Evolutionary conservation across 2,329 filamentous ascomycete species (phyloP).

Genomic region (Fusarium albidum): DNA sequence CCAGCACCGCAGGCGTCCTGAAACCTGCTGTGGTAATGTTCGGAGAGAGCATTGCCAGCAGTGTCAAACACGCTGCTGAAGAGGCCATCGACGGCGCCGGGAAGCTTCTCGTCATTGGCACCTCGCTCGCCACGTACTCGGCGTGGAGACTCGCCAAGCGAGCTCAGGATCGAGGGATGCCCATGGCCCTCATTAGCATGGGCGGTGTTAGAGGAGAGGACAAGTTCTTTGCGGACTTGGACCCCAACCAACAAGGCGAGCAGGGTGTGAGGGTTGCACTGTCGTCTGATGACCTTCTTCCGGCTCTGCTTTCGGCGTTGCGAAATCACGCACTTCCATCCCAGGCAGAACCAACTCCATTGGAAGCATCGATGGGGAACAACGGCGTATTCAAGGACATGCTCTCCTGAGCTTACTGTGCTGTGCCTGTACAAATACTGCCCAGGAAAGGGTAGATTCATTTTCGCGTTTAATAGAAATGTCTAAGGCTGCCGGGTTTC

Average conservation of each 20-base stretch:
- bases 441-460: slow-evolving; percentile 20
- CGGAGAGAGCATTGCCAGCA: slow-evolving; percentile 80
- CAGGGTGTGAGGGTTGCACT: slow-evolving; percentile 65
- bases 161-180: slow-evolving; percentile 82
- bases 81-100: slow-evolving; percentile 79
- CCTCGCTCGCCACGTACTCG: slow-evolving; percentile 92
- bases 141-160: slow-evolving; percentile 89
- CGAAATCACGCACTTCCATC: slow-evolving; percentile 39
- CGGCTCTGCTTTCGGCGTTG: slow-evolving; percentile 62
- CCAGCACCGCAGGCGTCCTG: slow-evolving; percentile 77
- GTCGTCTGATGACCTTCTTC: slow-evolving; percentile 65
- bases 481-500: slow-evolving; percentile 49
- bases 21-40: slow-evolving; percentile 98
- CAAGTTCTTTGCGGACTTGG: slow-evolving; percentile 68
- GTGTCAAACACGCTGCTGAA: slow-evolving; percentile 80
- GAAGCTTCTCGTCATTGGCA: slow-evolving; percentile 82
- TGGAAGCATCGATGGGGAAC: slow-evolving; percentile 33
- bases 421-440: slow-evolving; percentile 33
- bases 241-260: slow-evolving; percentile 59
- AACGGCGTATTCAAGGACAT: slow-evolving; percentile 63
- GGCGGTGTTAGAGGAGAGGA: slow-evolving; percentile 85
- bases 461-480: slow-evolving; percentile 56
- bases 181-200: slow-evolving; percentile 87
- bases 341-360: slow-evolving; percentile 10
- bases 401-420: slow-evolving; percentile 56